Percentiles rank a stretch among this genome's conserved stretches.
phyloP scores from a whole-genome alignment of 2,329 filamentous ascomycete species.

The Lojkania enalia region DNA sequence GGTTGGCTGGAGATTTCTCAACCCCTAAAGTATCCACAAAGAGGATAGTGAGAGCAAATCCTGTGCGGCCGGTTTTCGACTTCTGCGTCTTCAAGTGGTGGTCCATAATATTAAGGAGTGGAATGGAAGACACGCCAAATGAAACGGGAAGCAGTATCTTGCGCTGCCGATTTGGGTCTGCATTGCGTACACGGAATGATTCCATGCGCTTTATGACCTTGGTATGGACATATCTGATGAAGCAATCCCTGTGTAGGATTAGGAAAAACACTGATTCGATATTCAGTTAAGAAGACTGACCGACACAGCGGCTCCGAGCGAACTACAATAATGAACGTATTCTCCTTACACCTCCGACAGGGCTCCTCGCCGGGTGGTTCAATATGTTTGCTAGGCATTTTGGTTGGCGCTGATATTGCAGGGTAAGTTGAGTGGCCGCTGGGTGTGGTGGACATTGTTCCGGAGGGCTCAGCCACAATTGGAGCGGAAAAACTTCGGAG shows the following conservation, averaged over 20 bases:
- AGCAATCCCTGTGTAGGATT: constrained; percentile 65
- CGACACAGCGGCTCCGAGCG: constrained; percentile 64
- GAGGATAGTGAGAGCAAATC: constrained; percentile 67
- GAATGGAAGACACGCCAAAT: constrained; percentile 78
- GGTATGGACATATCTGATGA: constrained; percentile 72
- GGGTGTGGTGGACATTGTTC: neutral
- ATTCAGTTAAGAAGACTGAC: no score
- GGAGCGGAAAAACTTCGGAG: constrained; percentile 3
- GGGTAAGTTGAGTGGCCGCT: neutral
- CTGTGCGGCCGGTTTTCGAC: constrained; percentile 64
- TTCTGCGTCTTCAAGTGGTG: constrained; percentile 68
- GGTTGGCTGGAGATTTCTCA: constrained; percentile 9
- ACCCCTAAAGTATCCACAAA: constrained; percentile 50
- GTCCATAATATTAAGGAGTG: constrained; percentile 75
- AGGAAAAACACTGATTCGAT: no score
- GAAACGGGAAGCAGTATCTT: constrained; percentile 79
- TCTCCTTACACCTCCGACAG: constrained; percentile 62
- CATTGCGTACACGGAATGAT: constrained; percentile 60
- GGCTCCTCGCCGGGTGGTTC: constrained; percentile 25
- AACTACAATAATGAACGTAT: constrained; percentile 56
- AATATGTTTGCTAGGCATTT: constrained; percentile 40
- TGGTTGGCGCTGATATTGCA: constrained; percentile 16
- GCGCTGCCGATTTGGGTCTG: constrained; percentile 48
- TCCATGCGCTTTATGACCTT: constrained; percentile 82
- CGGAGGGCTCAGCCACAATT: constrained; percentile 16